phyloP scores from a whole-genome alignment of 495 filamentous ascomycete genomes.

The Monascus purpureus region DNA sequence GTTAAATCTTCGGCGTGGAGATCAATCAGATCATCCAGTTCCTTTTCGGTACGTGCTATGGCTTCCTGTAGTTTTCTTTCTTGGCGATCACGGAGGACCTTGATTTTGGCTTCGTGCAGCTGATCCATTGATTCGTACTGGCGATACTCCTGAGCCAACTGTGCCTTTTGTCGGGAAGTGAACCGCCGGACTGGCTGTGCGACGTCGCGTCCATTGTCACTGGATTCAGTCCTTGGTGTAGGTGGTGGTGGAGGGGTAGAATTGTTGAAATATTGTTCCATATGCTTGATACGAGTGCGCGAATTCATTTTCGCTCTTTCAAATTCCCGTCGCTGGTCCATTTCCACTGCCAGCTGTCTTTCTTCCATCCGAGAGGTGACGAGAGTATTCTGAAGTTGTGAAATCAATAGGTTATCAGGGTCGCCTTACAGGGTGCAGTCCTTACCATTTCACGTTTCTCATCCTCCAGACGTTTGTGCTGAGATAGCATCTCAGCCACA shows the following conservation, averaged over 20 bases:
- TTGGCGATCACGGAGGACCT: constrained; percentile 67
- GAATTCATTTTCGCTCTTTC: constrained; percentile 44
- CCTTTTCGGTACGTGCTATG: constrained; percentile 46
- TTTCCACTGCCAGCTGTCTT: constrained; percentile 58
- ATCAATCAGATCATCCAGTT: constrained; percentile 41
- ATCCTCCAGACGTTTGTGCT: constrained; percentile 29
- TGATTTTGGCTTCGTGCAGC: constrained; percentile 59
- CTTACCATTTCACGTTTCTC: constrained; percentile 42
- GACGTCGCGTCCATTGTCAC: constrained; percentile 7
- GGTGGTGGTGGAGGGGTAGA: constrained; percentile 28
- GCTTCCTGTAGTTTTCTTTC: constrained; percentile 54
- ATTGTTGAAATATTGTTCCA: constrained; percentile 65
- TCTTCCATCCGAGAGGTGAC: constrained; percentile 54
- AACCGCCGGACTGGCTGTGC: constrained; percentile 12
- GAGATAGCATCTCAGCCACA: constrained; percentile 13
- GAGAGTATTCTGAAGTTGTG: constrained; percentile 23
- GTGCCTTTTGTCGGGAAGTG: constrained; percentile 30
- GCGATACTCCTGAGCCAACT: constrained; percentile 59
- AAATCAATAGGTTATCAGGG: constrained; percentile 24
- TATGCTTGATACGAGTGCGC: constrained; percentile 56
- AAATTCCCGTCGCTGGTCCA: constrained; percentile 45
- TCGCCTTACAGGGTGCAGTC: constrained; percentile 21
- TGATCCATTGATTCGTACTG: constrained; percentile 54
- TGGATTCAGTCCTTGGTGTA: constrained; percentile 8
- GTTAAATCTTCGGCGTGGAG: constrained; percentile 37